phyloP scores from a whole-genome alignment of 148 eudicot genomes.

The Chenopodium berlandieri region DNA sequence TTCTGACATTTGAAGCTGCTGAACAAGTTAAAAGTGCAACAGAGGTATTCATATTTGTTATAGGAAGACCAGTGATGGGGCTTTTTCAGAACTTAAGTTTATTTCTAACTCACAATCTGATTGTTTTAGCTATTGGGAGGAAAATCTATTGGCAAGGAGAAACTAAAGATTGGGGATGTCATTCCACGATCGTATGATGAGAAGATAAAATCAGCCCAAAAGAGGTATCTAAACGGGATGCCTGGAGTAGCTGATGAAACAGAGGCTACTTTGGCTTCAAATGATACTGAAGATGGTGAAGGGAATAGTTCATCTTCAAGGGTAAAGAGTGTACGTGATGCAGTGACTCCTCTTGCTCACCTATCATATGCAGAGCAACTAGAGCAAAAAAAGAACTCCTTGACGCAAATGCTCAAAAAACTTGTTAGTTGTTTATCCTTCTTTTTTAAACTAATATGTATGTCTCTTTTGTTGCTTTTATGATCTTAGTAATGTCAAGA shows the following conservation, averaged over 20 bases:
- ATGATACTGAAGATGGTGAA: constrained; percentile 42
- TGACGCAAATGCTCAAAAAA: constrained; percentile 62
- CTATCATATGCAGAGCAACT: constrained; percentile 79
- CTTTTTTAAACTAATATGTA: not conserved
- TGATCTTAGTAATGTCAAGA: not conserved
- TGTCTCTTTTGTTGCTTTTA: not conserved
- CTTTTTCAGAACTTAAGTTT: not conserved
- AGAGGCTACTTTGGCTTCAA: constrained; percentile 26
- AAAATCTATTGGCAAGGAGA: constrained; percentile 55
- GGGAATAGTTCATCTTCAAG: constrained; percentile 41
- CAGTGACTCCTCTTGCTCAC: constrained; percentile 86
- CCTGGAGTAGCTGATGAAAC: constrained; percentile 29
- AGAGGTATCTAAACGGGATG: constrained; percentile 26
- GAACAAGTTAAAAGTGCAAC: constrained; percentile 60
- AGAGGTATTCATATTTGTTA: constrained; percentile 45
- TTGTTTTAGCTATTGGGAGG: constrained; percentile 71
- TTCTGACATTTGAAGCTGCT: constrained; percentile 60
- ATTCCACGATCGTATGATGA: constrained; percentile 69
- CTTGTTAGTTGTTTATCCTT: constrained; percentile 48
- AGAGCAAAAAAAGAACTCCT: constrained; percentile 74
- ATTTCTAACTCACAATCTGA: not conserved
- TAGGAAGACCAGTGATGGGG: not conserved
- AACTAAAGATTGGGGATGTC: constrained; percentile 64
- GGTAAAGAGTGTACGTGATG: constrained; percentile 74
- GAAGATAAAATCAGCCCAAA: constrained; percentile 36